Base-by-base conservation (phyloP, 257 asterid genomes). In the Lavandula angustifolia region DNA sequence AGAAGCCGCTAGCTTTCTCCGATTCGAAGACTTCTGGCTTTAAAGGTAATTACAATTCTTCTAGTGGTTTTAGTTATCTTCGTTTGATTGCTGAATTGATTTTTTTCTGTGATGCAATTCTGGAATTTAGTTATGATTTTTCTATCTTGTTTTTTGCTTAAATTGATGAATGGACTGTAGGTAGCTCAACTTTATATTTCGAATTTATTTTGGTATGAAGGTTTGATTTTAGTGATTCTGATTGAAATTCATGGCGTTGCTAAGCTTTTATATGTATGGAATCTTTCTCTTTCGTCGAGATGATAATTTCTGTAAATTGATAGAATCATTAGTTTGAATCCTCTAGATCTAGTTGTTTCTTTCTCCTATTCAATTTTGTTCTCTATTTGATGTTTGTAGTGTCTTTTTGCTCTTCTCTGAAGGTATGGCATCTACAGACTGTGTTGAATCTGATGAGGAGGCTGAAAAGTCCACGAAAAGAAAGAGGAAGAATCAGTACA, bases 401-500 rank as follows among this genome's bases (percentile, higher is more conserved):
- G 41, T 38, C 33, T 54, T 33, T 3, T 50, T 59, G 4, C 33
- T 35, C 49, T 22, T 59, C 35, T 47, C 31, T 60, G 65, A 34
- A 86, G 96, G 86, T 62, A 16, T 75, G 71, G 78, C 78, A 31
- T 29, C 78, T 47, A 67, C 48, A 5, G 85, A 79, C 14, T 10
- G 72, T 54, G 33, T 54, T 35, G 89, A 83, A 66, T 80, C 87
- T 42, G 85, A 76, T 33, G 85, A 78, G 56, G 88, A 88, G 38
- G 50, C 74, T 77, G 95, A 78, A 2, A 88, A 83, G 72, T 78
- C 87, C 65, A 82, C 89, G 3, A 94, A 86, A 66, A 80, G 95
- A 68, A 94, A 91, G 85, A 86, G 98, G 87, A 94, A 86, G 82
- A 94, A 87, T 72, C 98, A 90, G 62, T 94, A 87, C 57, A 73